These are phyloP conservation scores for Botrytis tulipae DNA, from an alignment of 2,329 filamentous ascomycete genomes.

Conservation along the genomic window DNA sequence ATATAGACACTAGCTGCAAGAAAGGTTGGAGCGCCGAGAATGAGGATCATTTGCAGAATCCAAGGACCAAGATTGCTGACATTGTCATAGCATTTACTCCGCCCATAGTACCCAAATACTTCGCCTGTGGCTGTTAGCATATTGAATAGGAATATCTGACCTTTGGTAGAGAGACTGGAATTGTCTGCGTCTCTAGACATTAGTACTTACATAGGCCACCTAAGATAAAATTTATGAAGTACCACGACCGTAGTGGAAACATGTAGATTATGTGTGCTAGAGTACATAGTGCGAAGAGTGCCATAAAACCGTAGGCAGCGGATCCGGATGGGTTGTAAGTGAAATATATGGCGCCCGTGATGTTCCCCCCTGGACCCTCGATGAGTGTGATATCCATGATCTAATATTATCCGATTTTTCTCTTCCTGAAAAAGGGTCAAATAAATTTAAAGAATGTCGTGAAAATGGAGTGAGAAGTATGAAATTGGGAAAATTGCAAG, in stretches of 20 bases:
- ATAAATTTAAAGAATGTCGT: no score
- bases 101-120: constrained; percentile 24
- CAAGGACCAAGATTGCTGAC: constrained; percentile 34
- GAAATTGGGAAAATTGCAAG: neutral
- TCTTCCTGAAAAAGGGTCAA: no score
- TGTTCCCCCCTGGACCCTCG: neutral
- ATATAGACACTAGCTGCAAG: constrained; percentile 49
- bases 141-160: no score
- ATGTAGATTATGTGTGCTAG: constrained; percentile 25
- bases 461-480: neutral
- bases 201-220: constrained; percentile 27
- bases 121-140: constrained; percentile 21
- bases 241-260: constrained; percentile 25
- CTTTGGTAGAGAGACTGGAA: no score
- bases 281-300: constrained; percentile 24
- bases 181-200: no score
- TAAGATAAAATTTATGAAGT: constrained; percentile 27
- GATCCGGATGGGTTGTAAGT: constrained; percentile 23
- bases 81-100: constrained; percentile 8
- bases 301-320: constrained; percentile 26
- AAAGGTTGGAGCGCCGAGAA: constrained; percentile 45
- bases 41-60: constrained; percentile 43
- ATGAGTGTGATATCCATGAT: neutral
- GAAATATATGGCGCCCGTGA: neutral
- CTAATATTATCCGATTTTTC: no score